Percentiles rank a stretch among this genome's conserved stretches.
Conservation (phyloP, 352 stramenopile genomes). For the Achlya hypogyna region DNA sequence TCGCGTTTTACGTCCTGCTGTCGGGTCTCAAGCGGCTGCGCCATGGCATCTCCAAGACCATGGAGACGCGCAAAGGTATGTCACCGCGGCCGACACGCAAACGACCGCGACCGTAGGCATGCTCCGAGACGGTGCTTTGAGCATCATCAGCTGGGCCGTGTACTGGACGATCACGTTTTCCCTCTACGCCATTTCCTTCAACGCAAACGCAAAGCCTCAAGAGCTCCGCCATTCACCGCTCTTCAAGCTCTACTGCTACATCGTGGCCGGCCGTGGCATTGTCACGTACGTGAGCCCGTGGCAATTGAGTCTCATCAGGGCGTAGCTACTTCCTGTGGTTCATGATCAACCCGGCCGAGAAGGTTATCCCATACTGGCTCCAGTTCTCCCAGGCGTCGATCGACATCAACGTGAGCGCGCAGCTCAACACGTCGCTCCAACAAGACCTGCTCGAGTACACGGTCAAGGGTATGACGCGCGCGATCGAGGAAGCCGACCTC, state of each 20-base stretch:
- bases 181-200: conserved; percentile 72
- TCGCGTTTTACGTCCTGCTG: conserved; percentile 53
- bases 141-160: conserved; percentile 70
- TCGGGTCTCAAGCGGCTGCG: conserved; percentile 57
- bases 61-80: conserved; percentile 50
- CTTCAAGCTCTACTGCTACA: conserved; percentile 64
- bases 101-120: conserved; percentile 26
- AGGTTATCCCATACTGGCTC: conserved; percentile 56
- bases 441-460: conserved; percentile 86
- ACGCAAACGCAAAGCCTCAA: conserved; percentile 38
- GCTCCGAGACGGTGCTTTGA: conserved; percentile 65
- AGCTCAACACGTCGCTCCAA: conserved; percentile 81
- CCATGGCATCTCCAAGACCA: conserved; percentile 56
- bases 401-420: conserved; percentile 73
- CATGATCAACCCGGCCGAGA: conserved; percentile 63
- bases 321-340: conserved; percentile 49
- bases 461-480: conserved; percentile 78
- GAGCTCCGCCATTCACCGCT: conserved; percentile 30
- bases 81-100: background rate
- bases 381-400: conserved; percentile 64
- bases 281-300: conserved; percentile 68
- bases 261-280: conserved; percentile 48
- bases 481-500: conserved; percentile 59
- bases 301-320: too few species aligned
- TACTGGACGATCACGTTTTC: conserved; percentile 79